Evolutionary conservation across 495 filamentous ascomycete genomes (phyloP), one percentile per base, ranked within the genome.

Genomic region (Penicillium verhagenii): DNA sequence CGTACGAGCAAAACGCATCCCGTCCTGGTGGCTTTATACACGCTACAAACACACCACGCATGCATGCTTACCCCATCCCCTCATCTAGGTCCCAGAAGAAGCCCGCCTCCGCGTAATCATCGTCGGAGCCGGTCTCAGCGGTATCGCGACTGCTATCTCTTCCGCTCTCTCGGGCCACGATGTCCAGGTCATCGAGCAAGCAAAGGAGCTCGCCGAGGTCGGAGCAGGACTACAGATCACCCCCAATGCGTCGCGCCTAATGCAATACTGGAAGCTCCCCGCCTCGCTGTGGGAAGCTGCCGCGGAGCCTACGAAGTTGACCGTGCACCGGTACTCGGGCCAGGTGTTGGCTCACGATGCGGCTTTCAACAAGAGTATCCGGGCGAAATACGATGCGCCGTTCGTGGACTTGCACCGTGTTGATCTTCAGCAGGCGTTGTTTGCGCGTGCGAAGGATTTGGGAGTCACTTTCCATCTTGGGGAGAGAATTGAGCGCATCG

Each of bases 81-180:
- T 35, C 14, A 28, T 46, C 6, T 29, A 66, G 64, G 47, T 58
- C n/a, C 60, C 64, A 21, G 59, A 60, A 51, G 53, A 66, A 52
- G 58, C 58, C 16, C 63, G 48, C 28, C 60, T 74, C 4, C 49
- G 55, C 45, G 68, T 75, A 13, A 46, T 70, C 11, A 55, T 73
- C 25, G 67, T 73, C 44, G 72, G 70, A 47, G 72, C 73, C 13
- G 73, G 73, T 25, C 77, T 91, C n/a, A 80, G 80, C 35, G 87
- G 87, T 4, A 75, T 91, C 18, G 80, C 78, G 14, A 79, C 85
- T 0, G 86, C 86, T 5, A 86, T 90, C 57, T 73, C 82, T 10
- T 71, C 78, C 56, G 73, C 78, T 6, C 74, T 82, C 13, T 72
- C 80, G 7, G 86, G 86, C 14, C 87, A 90, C 68, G 56, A 65